Conservation (phyloP, 2,329 filamentous ascomycete genomes). For the Talaromyces funiculosus region DNA sequence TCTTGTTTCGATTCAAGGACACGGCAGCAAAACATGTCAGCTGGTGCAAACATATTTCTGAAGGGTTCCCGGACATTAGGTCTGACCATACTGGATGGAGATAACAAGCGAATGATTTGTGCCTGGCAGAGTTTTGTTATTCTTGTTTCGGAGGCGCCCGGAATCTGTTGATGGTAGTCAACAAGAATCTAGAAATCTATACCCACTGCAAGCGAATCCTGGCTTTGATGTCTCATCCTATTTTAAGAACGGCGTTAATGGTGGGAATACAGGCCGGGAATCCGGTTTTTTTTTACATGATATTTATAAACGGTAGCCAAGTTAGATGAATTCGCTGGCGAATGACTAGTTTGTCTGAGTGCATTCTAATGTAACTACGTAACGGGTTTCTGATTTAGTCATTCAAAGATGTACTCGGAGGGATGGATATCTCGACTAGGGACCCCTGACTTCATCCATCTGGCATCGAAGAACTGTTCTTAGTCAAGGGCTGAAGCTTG, state of each 20-base stretch:
- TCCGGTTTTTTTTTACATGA: not conserved
- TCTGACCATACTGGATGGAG: too few species aligned
- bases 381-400: not conserved
- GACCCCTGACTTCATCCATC: not conserved
- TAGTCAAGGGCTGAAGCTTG: not conserved
- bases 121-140: not conserved
- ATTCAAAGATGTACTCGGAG: not conserved
- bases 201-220: not conserved
- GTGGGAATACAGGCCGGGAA: not conserved
- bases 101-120: not conserved
- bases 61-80: not conserved
- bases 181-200: not conserved
- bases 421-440: not conserved
- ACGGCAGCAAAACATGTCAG: not conserved
- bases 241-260: not conserved
- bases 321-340: not conserved
- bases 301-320: not conserved
- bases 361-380: not conserved
- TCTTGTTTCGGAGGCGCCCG: too few species aligned
- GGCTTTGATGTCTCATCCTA: not conserved
- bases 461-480: not conserved
- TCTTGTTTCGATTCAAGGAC: too few species aligned
- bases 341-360: not conserved
- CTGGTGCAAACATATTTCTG: not conserved
- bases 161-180: not conserved